Evolutionary conservation across 2,329 filamentous ascomycete genomes (phyloP).

Genomic region (Trichoderma breve): DNA sequence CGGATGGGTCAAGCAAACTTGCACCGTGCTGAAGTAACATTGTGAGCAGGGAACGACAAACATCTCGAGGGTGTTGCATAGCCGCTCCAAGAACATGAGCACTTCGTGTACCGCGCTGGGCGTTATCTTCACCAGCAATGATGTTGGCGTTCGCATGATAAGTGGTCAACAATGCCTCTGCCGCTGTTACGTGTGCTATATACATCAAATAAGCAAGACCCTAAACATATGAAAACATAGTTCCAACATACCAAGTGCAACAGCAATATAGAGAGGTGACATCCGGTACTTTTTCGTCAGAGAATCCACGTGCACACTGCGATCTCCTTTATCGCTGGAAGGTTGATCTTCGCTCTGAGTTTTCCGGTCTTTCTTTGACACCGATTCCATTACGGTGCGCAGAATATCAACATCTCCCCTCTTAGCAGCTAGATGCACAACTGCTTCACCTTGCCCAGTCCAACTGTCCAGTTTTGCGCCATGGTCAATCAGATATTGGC

Average conservation of each 20-base stretch:
- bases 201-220: neutral
- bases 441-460: slow-evolving; percentile 1
- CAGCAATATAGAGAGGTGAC: slow-evolving; percentile 1
- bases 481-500: neutral
- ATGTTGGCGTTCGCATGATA: neutral
- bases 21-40: neutral
- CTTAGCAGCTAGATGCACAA: slow-evolving; percentile 3
- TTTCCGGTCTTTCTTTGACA: neutral
- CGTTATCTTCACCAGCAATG: neutral
- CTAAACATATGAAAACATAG: too few species aligned
- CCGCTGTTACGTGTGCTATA: neutral
- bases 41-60: neutral
- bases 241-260: neutral
- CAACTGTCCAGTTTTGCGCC: neutral
- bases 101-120: neutral
- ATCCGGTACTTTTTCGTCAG: neutral
- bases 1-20: neutral
- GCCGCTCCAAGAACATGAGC: neutral
- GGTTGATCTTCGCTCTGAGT: neutral
- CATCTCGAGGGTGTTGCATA: neutral
- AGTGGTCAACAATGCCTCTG: neutral
- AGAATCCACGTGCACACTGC: neutral
- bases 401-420: neutral
- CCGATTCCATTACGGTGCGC: neutral
- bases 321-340: neutral